Percentiles rank a stretch among this genome's conserved stretches.
phyloP scores from a whole-genome alignment of 2,329 filamentous ascomycete genomes.

The Aspergillus sp. region DNA sequence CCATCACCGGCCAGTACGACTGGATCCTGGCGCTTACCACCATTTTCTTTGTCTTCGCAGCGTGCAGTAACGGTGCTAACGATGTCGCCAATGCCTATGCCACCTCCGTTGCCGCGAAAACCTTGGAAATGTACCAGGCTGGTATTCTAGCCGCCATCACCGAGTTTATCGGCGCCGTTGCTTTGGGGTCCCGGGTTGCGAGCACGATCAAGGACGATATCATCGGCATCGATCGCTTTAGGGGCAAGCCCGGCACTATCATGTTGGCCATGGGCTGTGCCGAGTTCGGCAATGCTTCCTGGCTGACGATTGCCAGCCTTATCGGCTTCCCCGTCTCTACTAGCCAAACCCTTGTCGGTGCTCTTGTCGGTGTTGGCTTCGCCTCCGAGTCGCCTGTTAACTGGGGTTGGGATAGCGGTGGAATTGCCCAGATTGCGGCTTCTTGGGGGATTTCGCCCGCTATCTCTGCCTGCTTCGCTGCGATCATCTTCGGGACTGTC shows the following conservation, averaged over 20 bases:
- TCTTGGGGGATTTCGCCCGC: conserved; percentile 40
- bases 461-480: conserved; percentile 39
- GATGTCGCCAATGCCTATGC: conserved; percentile 47
- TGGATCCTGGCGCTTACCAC: not conserved
- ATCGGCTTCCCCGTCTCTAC: conserved; percentile 26
- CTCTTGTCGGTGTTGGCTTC: conserved; percentile 7
- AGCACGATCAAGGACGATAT: conserved; percentile 31
- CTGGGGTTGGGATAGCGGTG: conserved; percentile 26
- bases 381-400: not conserved
- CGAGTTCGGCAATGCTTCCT: conserved; percentile 17
- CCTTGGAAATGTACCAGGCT: conserved; percentile 42
- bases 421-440: conserved; percentile 35
- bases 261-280: conserved; percentile 23
- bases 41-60: not conserved
- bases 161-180: conserved; percentile 42
- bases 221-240: conserved; percentile 27
- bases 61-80: not conserved
- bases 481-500: conserved; percentile 39
- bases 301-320: conserved; percentile 21
- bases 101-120: conserved; percentile 40
- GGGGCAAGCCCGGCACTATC: conserved; percentile 17
- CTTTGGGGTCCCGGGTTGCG: conserved; percentile 36
- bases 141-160: conserved; percentile 39
- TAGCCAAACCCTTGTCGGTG: conserved; percentile 28
- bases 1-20: not conserved